Conservation (phyloP, 1,139 yeast species). For the Diutina rugosa region DNA sequence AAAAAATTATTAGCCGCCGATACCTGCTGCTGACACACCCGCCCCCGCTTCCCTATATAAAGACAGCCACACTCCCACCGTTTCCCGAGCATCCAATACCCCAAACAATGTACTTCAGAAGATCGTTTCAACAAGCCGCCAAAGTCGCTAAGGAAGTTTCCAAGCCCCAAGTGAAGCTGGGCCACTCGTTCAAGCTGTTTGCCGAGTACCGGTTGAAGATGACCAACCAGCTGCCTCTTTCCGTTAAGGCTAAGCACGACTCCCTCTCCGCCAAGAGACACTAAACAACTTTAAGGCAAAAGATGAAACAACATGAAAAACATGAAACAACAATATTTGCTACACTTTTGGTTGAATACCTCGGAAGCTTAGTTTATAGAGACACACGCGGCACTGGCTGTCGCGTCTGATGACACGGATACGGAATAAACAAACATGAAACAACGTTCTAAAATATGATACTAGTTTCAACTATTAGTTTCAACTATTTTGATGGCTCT, state of each 20-base stretch:
- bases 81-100: neutral
- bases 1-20: neutral
- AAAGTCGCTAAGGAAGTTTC: constrained; percentile 1
- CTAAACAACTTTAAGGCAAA: neutral
- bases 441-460: no score
- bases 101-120: neutral
- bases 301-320: neutral
- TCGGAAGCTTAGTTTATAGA: neutral
- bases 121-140: constrained; percentile 1
- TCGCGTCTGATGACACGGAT: neutral
- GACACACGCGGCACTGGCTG: neutral
- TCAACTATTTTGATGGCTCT: no score
- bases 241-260: constrained; percentile 9
- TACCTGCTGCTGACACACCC: no score
- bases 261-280: neutral
- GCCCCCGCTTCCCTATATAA: no score
- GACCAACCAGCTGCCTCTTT: constrained; percentile 38
- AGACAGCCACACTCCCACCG: no score
- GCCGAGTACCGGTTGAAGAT: constrained; percentile 44
- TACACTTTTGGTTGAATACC: no score
- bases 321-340: no score
- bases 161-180: constrained; percentile 1
- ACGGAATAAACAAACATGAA: neutral
- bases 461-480: no score
- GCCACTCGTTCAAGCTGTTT: constrained; percentile 21